Base-by-base conservation (phyloP, 2,329 filamentous ascomycete species). In the Trichoderma aggressivum region DNA sequence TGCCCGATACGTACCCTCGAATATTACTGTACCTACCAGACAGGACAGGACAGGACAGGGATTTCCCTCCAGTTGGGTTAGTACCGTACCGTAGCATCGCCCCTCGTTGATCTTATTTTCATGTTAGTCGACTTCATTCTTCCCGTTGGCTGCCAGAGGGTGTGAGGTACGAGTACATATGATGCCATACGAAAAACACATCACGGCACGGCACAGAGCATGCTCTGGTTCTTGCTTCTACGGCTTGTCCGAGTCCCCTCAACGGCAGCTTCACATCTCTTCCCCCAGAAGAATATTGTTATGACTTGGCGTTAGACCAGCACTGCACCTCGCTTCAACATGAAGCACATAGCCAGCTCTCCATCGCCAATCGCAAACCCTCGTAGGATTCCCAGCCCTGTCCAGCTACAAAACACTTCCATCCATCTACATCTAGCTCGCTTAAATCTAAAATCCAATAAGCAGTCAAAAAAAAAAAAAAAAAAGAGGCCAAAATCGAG, bases 21-120 rank as follows among this genome's bases (percentile, higher is more conserved):
- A 61, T 69, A 60, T 68, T 68, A 60, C 64, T 68, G 64, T 67
- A 59, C 53, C 26, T n/a, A n/a, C n/a, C n/a, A n/a, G n/a, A n/a
- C n/a, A n/a, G n/a, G n/a, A n/a, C n/a, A n/a, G 26, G 3, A 28
- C 26, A 53, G 28, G 55, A 16, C 65, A 60, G 55, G 65, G 55
- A 59, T 59, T n/a, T 34, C 18, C 21, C 28, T 24, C 6, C n/a
- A 24, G 47, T 12, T 53, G 21, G 39, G 39, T n/a, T n/a, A n/a
- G n/a, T 43, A 43, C 39, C 16, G 8, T n/a, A 43, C 39, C 18
- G 47, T 24, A 14, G n/a, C 47, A 53, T 53, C 47, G 47, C 47
- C 63, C 63, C 39, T 10, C 47, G 14, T 5, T 55, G 21, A 55
- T 16, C 43, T 61, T 24, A 63, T 55, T 55, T 55, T 21, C 62